phyloP scores from a whole-genome alignment of 345 rosid species.

The Triadica sebifera region DNA sequence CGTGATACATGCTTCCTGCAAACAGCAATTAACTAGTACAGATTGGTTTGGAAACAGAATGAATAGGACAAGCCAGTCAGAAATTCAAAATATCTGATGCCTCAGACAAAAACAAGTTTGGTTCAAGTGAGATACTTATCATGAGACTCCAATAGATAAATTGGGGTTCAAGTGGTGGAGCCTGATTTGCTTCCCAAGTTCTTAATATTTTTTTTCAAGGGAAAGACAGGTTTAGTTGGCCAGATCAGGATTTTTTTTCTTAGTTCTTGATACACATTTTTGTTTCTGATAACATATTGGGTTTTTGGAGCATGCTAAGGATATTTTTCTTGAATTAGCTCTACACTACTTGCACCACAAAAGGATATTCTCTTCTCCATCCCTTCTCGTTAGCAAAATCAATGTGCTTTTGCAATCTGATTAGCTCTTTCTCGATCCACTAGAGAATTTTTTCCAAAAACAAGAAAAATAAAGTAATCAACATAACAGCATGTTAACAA shows the following conservation, averaged over 20 bases:
- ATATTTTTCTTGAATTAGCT: not conserved
- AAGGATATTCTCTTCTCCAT: conserved; percentile 39
- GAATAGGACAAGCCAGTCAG: too few species aligned
- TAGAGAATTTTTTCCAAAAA: not conserved
- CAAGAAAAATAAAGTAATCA: not conserved
- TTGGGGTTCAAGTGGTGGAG: not conserved
- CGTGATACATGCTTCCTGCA: not conserved
- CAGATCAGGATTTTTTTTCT: too few species aligned
- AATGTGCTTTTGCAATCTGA: conserved; percentile 19
- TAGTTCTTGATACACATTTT: not conserved
- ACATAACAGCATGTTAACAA: not conserved
- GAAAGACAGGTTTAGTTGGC: too few species aligned
- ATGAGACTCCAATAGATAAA: not conserved
- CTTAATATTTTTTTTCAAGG: not conserved
- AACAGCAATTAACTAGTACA: not conserved
- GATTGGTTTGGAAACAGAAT: not conserved
- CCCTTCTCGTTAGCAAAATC: conserved; percentile 32
- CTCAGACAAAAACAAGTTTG: not conserved
- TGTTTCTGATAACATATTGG: not conserved
- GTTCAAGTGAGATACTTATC: not conserved
- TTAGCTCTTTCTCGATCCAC: conserved; percentile 30
- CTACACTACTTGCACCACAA: not conserved
- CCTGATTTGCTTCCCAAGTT: not conserved
- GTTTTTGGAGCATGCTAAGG: not conserved
- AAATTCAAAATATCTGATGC: not conserved